Conservation (phyloP, 345 rosid species). For the Linum lewisii region DNA sequence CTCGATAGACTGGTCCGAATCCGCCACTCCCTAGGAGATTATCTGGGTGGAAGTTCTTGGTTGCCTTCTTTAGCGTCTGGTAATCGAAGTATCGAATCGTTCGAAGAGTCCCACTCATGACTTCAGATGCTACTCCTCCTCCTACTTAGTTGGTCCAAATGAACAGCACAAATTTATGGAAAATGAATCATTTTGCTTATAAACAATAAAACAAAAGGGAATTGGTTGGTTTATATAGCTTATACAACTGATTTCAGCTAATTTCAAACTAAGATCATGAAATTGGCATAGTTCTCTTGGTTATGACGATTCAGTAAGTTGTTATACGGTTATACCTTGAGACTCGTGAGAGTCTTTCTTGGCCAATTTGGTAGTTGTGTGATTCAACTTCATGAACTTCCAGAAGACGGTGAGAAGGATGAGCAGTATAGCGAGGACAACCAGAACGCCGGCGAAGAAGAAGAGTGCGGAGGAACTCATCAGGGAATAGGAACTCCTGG, state of each 20-base stretch:
- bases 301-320: conserved; percentile 15
- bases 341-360: conserved; percentile 2
- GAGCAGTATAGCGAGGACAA: conserved; percentile 23
- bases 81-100: conserved; percentile 39
- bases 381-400: conserved; percentile 20
- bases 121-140: conserved; percentile 30
- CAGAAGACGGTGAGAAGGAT: conserved; percentile 18
- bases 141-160: not conserved
- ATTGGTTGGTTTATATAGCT: too few relatives aligned
- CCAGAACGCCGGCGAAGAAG: conserved; percentile 27
- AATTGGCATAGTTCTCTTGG: too few relatives aligned
- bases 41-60: conserved; percentile 38
- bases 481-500: not conserved
- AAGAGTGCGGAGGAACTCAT: conserved; percentile 15
- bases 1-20: conserved; percentile 58
- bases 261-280: not conserved
- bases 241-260: not conserved
- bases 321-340: not conserved
- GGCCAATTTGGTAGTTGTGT: not conserved
- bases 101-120: conserved; percentile 36
- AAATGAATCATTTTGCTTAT: not conserved
- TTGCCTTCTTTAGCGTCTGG: conserved; percentile 49
- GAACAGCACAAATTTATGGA: conserved; percentile 1
- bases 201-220: not conserved
- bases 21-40: conserved; percentile 61